phyloP scores from a whole-genome alignment of 2,329 filamentous ascomycete species.

The Phialophora verrucosa region DNA sequence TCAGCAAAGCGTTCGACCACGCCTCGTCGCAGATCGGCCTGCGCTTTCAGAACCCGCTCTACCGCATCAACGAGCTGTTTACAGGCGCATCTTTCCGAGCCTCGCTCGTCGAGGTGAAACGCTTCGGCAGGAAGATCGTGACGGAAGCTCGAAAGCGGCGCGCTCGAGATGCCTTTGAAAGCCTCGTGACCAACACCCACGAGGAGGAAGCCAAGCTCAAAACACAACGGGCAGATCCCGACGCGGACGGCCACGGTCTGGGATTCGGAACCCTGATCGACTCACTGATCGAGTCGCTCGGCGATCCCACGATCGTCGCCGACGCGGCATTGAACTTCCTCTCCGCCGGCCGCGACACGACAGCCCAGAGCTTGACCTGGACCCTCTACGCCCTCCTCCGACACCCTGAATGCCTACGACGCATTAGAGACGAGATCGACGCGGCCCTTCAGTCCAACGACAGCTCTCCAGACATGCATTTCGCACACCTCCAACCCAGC shows the following conservation, averaged over 20 bases:
- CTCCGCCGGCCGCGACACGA: constrained; percentile 68
- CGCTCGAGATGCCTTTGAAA: constrained; percentile 33
- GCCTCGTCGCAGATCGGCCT: constrained; percentile 66
- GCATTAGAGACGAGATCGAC: constrained; percentile 33
- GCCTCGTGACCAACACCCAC: constrained; percentile 23
- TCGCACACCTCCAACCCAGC: constrained; percentile 49
- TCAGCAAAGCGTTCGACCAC: constrained; percentile 66
- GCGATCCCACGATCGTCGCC: constrained; percentile 61
- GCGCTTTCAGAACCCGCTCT: constrained; percentile 70
- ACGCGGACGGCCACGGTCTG: constrained; percentile 23
- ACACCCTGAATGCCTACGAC: constrained; percentile 47
- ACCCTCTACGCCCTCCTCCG: constrained; percentile 65
- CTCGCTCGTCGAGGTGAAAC: constrained; percentile 58
- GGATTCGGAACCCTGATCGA: constrained; percentile 64
- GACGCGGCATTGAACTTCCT: constrained; percentile 71
- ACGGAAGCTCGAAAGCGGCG: constrained; percentile 56
- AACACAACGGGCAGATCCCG: constrained; percentile 5
- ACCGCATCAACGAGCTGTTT: constrained; percentile 64
- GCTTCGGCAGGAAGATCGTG: constrained; percentile 65
- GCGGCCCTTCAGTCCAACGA: constrained; percentile 23
- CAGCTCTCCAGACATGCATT: constrained; percentile 8
- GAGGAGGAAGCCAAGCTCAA: constrained; percentile 14
- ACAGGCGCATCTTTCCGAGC: constrained; percentile 56
- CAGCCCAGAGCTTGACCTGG: constrained; percentile 70
- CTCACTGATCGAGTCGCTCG: constrained; percentile 63